Evolutionary conservation across 306 rosid genomes (phyloP).

Genomic region (Gleditsia sinensis): DNA sequence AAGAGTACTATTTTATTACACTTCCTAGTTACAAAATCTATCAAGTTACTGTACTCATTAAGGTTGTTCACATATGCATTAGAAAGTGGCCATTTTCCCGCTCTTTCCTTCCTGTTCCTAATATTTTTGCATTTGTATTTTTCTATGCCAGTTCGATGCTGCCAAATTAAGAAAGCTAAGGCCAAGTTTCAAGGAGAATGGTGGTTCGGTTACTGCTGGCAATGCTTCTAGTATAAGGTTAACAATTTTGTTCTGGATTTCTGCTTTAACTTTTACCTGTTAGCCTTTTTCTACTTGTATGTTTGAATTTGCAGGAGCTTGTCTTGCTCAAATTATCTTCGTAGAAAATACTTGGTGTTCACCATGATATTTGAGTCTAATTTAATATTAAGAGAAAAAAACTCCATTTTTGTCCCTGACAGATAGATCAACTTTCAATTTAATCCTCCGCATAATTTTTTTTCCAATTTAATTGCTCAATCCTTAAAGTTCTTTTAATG

Average conservation of each 20-base stretch:
- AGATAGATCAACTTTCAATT: too few species aligned
- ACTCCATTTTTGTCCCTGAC: too few species aligned
- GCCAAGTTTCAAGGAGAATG: conserved; percentile 92
- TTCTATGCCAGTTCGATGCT: conserved; percentile 76
- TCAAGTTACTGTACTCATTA: not conserved
- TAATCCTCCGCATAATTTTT: too few species aligned
- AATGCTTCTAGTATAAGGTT: conserved; percentile 99
- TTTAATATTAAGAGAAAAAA: conserved; percentile 2
- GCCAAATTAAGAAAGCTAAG: conserved; percentile 94
- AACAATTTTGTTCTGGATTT: conserved; percentile 11
- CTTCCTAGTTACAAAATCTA: conserved; percentile 22
- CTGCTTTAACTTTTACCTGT: not conserved
- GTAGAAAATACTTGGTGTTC: conserved; percentile 16
- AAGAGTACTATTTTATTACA: conserved; percentile 2
- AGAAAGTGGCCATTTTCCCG: not conserved
- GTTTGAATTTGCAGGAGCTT: conserved; percentile 14
- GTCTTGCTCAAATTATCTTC: not conserved
- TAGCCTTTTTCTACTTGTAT: not conserved
- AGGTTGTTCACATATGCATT: not conserved
- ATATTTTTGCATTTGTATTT: conserved; percentile 26
- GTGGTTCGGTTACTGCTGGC: conserved; percentile 98
- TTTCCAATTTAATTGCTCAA: too few species aligned
- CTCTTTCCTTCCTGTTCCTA: not conserved
- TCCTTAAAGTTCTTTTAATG: too few species aligned
- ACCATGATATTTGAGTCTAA: not conserved